These are phyloP conservation scores for Penicillium sp. DNA, from an alignment of 2,329 filamentous ascomycete genomes.

Conservation along the genomic window DNA sequence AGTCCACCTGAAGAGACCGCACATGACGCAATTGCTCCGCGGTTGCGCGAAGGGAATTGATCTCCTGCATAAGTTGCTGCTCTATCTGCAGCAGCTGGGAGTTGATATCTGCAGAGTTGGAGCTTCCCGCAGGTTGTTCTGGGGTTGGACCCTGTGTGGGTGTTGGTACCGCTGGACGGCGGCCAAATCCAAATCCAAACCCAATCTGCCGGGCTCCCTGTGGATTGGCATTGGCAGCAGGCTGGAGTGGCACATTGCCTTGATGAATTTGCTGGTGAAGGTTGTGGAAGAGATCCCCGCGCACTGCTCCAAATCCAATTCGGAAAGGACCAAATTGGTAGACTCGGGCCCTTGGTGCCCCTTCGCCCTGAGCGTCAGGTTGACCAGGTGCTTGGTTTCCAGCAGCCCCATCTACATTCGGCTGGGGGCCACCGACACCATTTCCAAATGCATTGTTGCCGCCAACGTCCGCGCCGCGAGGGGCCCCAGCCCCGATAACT, in stretches of 20 bases:
- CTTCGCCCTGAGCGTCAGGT: constrained; percentile 35
- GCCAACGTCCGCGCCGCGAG: constrained; percentile 24
- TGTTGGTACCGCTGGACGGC: constrained; percentile 23
- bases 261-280: constrained; percentile 57
- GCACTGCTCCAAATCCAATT: constrained; percentile 61
- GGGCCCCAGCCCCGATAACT: constrained; percentile 52
- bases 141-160: constrained; percentile 11
- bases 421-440: constrained; percentile 22
- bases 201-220: constrained; percentile 36
- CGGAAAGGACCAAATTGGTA: constrained; percentile 70
- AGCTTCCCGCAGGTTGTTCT: neutral
- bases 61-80: constrained; percentile 62
- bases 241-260: constrained; percentile 43
- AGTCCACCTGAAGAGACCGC: constrained; percentile 61
- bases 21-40: constrained; percentile 64
- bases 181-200: constrained; percentile 40
- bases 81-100: constrained; percentile 61
- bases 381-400: constrained; percentile 38
- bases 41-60: constrained; percentile 56
- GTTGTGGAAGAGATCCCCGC: constrained; percentile 58
- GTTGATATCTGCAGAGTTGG: constrained; percentile 43
- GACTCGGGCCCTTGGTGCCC: constrained; percentile 51
- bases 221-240: constrained; percentile 27
- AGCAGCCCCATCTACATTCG: constrained; percentile 28
- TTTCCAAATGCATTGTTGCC: constrained; percentile 26